Base-by-base conservation (phyloP, 2,329 filamentous ascomycete genomes). In the Colletotrichum echinochloae region DNA sequence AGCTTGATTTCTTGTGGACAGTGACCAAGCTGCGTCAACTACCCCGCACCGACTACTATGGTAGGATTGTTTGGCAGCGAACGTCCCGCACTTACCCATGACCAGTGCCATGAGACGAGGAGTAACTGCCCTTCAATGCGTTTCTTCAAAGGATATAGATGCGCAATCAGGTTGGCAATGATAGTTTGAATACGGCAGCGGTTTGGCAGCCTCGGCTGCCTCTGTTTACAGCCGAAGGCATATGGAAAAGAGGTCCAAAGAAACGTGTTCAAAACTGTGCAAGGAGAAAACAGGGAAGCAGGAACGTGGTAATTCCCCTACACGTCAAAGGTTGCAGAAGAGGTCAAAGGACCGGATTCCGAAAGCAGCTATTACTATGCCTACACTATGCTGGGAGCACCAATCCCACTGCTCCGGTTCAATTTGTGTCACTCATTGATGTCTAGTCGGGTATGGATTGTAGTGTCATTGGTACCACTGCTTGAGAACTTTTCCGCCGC, bases 101-200 rank as follows among this genome's bases (percentile, higher is more conserved):
- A 23, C 11, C 51, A 5, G 20, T 55, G 51, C 3, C 30, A n/a
- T 30, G 46, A 62, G 5, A 7, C 33, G 5, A n/a, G 12, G 18
- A 2, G 2, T 1, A 28, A 8, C 4, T n/a, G 30, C 5, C 18
- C 14, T n/a, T 26, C 33, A 2, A 62, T 52, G 60, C n/a, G 16
- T 2, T 52, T 62, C 2, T 41, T 62, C 23, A 39, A 62, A 12
- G 60, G 60, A n/a, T 62, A 37, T 5, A 41, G 60, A 39, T 5
- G 8, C 2, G 39, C 33, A 1, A 4, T 39, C 3, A 62, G 46
- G n/a, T 14, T 35, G 3, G 30, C 57, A 12, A 8, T 60, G 5
- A 60, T 49, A 49, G 28, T 48, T 2, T 60, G 20, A 60, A 14
- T 5, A 7, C 2, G 16, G 1, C 4, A 23, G 1, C 20, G 12